Percentiles rank a stretch among this genome's conserved stretches.
These are phyloP conservation scores for Colletotrichum zoysiae DNA, from an alignment of 2,329 filamentous ascomycete species.

Conservation along the genomic window DNA sequence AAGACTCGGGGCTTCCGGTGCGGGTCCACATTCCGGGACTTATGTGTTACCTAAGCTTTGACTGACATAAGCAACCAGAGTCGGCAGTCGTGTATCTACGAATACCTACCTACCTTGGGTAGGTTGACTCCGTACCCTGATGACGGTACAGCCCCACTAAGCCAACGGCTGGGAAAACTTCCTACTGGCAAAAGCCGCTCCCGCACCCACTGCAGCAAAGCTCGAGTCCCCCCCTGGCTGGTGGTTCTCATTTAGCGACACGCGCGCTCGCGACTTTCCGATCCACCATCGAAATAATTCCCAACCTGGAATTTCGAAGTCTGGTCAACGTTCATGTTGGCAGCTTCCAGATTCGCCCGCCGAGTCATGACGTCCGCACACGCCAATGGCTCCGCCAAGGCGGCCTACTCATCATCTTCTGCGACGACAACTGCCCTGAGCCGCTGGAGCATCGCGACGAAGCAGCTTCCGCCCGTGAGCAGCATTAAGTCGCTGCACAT, in stretches of 20 bases:
- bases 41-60: neutral
- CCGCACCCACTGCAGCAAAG: conserved; percentile 29
- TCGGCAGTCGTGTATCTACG: too few relatives aligned
- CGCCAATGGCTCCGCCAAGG: conserved; percentile 42
- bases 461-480: conserved; percentile 73
- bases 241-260: conserved; percentile 13
- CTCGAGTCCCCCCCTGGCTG: conserved; percentile 23
- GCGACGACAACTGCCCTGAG: conserved; percentile 80
- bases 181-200: conserved; percentile 34
- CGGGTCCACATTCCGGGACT: neutral
- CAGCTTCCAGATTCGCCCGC: conserved; percentile 42
- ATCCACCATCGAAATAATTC: conserved; percentile 31
- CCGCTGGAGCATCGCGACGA: conserved; percentile 85
- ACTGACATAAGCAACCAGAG: neutral
- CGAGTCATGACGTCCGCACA: conserved; percentile 43
- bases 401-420: conserved; percentile 31
- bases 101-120: too few relatives aligned
- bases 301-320: conserved; percentile 25
- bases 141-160: conserved; percentile 30
- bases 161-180: conserved; percentile 22
- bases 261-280: conserved; percentile 23
- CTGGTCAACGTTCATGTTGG: conserved; percentile 39
- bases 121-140: too few relatives aligned
- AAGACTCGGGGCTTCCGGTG: neutral
- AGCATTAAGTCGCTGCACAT: conserved; percentile 86